Percentiles rank a stretch among this genome's conserved stretches.
Conservation (phyloP, 2,329 filamentous ascomycete genomes). For the Thermothelomyces thermophilus region DNA sequence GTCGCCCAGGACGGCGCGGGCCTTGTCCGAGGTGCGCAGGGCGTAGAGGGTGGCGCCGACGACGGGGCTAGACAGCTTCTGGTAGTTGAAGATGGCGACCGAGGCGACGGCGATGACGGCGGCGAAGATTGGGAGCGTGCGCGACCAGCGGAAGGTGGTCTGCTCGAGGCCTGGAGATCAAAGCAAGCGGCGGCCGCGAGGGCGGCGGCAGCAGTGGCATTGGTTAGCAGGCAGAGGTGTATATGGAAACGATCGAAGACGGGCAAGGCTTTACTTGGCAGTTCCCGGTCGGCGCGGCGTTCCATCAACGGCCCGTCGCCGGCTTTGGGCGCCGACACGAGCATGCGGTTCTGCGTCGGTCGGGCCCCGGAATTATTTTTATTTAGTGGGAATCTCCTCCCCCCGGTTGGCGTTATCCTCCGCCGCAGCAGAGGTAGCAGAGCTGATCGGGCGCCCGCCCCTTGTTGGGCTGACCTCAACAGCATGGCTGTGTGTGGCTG, state of each 20-base stretch:
- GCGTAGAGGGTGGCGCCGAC: slow-evolving; percentile 89
- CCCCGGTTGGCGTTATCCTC: not conserved
- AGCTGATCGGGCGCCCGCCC: slow-evolving; percentile 24
- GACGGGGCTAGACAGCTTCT: slow-evolving; percentile 81
- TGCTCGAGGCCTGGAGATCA: slow-evolving; percentile 37
- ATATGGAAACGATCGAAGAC: not conserved
- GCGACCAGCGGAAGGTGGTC: slow-evolving; percentile 54
- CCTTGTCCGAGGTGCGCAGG: slow-evolving; percentile 69
- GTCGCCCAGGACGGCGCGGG: slow-evolving; percentile 74
- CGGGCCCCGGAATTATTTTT: not conserved
- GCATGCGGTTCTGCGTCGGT: slow-evolving; percentile 35
- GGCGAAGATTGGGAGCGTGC: slow-evolving; percentile 75
- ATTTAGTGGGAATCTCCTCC: not conserved
- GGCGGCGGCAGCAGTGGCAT: not conserved
- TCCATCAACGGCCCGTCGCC: slow-evolving; percentile 60
- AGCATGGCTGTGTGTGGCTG: slow-evolving; percentile 27
- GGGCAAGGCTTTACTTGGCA: slow-evolving; percentile 46
- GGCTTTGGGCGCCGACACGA: slow-evolving; percentile 49
- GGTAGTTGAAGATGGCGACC: slow-evolving; percentile 97
- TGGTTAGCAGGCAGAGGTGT: not conserved
- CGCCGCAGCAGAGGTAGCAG: slow-evolving; percentile 23
- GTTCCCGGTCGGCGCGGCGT: slow-evolving; percentile 57
- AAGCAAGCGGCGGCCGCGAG: no score
- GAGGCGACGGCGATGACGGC: slow-evolving; percentile 62
- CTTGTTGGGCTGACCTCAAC: slow-evolving; percentile 30